Evolutionary conservation across 2,329 filamentous ascomycete species (phyloP), one percentile per base, ranked within the genome.

Genomic region (Exophiala phaeomuriformis): DNA sequence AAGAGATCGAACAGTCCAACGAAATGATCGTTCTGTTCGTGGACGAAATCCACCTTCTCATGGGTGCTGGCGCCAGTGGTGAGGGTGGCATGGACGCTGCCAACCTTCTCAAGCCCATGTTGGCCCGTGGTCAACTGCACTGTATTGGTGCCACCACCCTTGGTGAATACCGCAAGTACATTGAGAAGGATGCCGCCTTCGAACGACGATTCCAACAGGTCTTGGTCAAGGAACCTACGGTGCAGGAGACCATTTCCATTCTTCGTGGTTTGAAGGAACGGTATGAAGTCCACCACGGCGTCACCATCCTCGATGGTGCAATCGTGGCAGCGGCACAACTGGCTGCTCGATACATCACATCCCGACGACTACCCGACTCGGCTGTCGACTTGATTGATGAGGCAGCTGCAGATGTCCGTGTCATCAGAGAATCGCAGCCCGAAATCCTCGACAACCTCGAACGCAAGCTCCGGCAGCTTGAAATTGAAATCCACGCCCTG

Each of bases 151-250:
- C 93, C 4, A 98, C 93, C 1, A 98, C 93, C 1, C 80, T 98
- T 54, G 83, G 84, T 57, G 93, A 98, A 70, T 98, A 98, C 73
- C 83, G 93, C 66, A 98, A 98, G 71, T 97, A 98, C 72, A 95
- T 98, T 60, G 93, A 98, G 71, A 98, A 98, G 73, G 93, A 98
- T 65, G 87, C 89, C 43, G 93, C 93, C 44, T 98, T 98, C 68
- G 93, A 98, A 72, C 88, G 93, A 71, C 88, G 93, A 70, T 98
- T 98, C 79, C 93, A 98, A 70, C 93, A 98, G 71, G 93, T 98
- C 37, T 72, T 98, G 42, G 91, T 97, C 69, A 96, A 96, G 74
- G 93, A 98, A 68, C 93, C 93, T 2, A 79, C 82, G 4, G 84
- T 97, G 46, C 71, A 82, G 1, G 93, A 98, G 73, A 97, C 93